Conservation (phyloP, 2,329 filamentous ascomycete genomes). For the Calonectria montana region DNA sequence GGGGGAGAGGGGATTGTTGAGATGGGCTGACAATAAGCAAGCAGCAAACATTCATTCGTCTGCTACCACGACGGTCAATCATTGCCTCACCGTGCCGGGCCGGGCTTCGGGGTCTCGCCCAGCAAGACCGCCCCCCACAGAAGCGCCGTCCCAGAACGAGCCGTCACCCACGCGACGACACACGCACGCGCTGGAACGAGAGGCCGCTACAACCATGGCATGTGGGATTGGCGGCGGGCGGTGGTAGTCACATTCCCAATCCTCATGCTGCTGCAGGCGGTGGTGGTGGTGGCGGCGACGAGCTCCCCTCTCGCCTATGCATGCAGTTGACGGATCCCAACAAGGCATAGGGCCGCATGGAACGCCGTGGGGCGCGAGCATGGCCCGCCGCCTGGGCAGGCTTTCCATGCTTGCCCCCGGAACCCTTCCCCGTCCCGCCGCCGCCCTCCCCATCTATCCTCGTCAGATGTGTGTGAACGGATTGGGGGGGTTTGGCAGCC, state of each 20-base stretch:
- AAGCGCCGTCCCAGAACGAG: neutral
- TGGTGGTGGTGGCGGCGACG: neutral
- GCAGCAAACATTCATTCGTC: neutral
- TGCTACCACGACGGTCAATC: constrained; percentile 4
- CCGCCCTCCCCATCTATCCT: neutral
- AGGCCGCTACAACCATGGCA: neutral
- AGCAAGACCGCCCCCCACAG: constrained; percentile 2
- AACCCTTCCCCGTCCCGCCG: constrained; percentile 9
- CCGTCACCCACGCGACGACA: neutral
- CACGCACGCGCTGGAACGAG: neutral
- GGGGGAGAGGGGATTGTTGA: neutral
- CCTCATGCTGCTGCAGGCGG: neutral
- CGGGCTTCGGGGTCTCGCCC: constrained; percentile 1
- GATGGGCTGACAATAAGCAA: constrained; percentile 8
- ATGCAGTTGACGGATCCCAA: constrained; percentile 4
- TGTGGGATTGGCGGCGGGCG: constrained; percentile 1
- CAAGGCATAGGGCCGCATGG: neutral
- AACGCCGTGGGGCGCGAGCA: neutral
- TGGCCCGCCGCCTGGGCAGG: neutral
- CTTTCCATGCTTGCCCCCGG: neutral
- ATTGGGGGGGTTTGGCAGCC: constrained; percentile 39
- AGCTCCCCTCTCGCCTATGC: constrained; percentile 1
- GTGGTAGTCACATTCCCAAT: neutral
- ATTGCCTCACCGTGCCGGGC: neutral
- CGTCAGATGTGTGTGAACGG: constrained; percentile 30